Evolutionary conservation across 306 rosid species (phyloP), one percentile per base, ranked within the genome.

Genomic region (Adenanthera pavonina): DNA sequence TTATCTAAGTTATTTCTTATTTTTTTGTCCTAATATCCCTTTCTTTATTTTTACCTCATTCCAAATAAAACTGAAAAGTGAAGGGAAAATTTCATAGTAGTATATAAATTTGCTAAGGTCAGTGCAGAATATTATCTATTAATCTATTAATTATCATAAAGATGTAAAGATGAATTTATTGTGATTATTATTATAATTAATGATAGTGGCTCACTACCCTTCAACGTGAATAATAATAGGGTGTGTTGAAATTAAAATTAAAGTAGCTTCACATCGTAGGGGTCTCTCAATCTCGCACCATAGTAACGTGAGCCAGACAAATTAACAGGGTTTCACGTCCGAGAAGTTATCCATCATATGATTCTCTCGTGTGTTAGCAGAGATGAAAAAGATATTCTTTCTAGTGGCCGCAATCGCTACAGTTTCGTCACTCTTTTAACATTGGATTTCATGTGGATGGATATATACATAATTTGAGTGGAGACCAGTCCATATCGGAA

Each of bases 351-450:
- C 73, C 35, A 67, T n/a, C 51, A 67, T 40, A 3, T n/a, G 36
- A 67, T n/a, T 33, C 35, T 1, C 36, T 70, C 56, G 36, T 46
- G 6, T 4, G 14, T 7, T 11, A 0, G 14, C 40, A 4, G 11
- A 2, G 25, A 49, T 4, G 59, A 8, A n/a, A 20, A 44, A 25
- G 8, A 7, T 1, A 34, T 30, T 33, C 34, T n/a, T 6, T 56
- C 2, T 25, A 25, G 5, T 10, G 25, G 87, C 87, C 84, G 84
- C 13, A 43, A 61, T 76, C 72, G 75, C 59, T 52, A 84, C 62
- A 84, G 84, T 62, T 48, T 51, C 20, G 52, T 47, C 81, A 79
- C 78, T 74, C 69, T 12, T 84, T 74, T 33, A 47, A 3, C 76
- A 36, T 57, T 83, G 56, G 14, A 5, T 64, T 35, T 43, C 57